A percentile compares a stretch with the other conserved stretches of the same genome.
Evolutionary conservation across 441 rosid genomes (phyloP).

Genomic region (Bruguiera hainesii): DNA sequence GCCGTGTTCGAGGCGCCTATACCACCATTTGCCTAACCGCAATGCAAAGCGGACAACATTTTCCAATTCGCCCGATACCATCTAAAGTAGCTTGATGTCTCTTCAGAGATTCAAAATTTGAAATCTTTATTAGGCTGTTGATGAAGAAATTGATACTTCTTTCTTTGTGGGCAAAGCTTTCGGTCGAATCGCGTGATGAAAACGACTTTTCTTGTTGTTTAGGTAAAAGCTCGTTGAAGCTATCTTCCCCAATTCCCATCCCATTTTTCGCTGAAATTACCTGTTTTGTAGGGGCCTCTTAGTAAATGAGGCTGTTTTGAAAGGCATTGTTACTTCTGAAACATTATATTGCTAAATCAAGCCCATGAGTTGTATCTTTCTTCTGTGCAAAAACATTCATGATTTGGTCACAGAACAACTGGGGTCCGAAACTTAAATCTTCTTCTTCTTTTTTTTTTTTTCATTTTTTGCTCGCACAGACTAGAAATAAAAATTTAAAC

Average conservation of each 20-base stretch:
- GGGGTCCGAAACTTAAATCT: no score
- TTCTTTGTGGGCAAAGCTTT: conserved; percentile 32
- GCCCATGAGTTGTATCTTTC: no score
- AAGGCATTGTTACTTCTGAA: no score
- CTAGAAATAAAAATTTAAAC: no score
- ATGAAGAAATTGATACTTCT: conserved; percentile 5
- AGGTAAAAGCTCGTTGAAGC: conserved; percentile 27
- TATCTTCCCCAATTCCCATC: neutral
- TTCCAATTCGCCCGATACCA: neutral
- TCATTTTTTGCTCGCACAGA: no score
- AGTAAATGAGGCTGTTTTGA: neutral
- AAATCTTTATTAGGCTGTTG: neutral
- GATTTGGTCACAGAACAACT: no score
- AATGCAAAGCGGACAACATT: neutral
- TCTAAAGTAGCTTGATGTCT: neutral
- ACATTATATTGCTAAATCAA: no score
- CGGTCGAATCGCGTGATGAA: conserved; percentile 39
- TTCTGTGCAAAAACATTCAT: no score
- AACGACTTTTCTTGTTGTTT: conserved; percentile 42
- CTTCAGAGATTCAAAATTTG: neutral
- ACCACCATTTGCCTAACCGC: neutral
- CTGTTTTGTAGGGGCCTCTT: neutral
- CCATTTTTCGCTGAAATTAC: conserved; percentile 4
- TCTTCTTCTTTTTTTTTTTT: neutral
- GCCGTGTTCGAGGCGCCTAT: conserved; percentile 11